Percentiles rank a stretch among this genome's conserved stretches.
phyloP scores from a whole-genome alignment of 306 rosid genomes.

The Canavalia ensiformis region DNA sequence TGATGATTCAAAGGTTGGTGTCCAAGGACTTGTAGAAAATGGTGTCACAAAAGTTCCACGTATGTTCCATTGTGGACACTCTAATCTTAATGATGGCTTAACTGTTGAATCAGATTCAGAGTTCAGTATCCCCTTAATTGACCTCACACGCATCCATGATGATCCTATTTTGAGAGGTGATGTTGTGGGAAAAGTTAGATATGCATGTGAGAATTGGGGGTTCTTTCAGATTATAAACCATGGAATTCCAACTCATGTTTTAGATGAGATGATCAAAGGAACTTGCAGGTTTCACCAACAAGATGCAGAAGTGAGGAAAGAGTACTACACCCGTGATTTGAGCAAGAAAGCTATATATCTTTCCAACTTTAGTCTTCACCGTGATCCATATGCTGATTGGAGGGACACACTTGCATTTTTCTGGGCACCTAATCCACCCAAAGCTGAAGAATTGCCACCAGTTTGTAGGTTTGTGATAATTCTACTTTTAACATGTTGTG shows the following conservation, averaged over 20 bases:
- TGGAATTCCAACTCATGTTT: conserved; percentile 48
- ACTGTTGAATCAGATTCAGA: conserved; percentile 29
- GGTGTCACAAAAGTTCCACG: conserved; percentile 40
- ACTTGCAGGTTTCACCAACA: conserved; percentile 55
- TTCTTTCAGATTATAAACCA: conserved; percentile 67
- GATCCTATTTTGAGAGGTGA: conserved; percentile 21
- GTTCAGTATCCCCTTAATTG: conserved; percentile 50
- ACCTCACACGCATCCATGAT: conserved; percentile 42
- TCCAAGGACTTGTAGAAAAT: conserved; percentile 44
- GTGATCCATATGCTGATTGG: conserved; percentile 50
- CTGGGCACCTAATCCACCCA: conserved; percentile 47
- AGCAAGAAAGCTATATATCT: conserved; percentile 30
- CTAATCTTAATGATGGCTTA: not conserved
- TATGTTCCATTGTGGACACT: conserved; percentile 35
- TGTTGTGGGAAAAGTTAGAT: conserved; percentile 44
- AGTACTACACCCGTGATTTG: conserved; percentile 54
- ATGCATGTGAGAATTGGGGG: conserved; percentile 56
- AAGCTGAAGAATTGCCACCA: conserved; percentile 48
- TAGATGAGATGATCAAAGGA: conserved; percentile 58
- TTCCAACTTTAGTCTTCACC: conserved; percentile 51
- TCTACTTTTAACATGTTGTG: not conserved
- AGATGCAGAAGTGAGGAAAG: conserved; percentile 53
- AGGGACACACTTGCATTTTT: conserved; percentile 48
- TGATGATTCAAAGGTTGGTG: conserved; percentile 40
- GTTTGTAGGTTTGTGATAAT: conserved; percentile 48